Conservation (phyloP, 805 yeast species). For the Pichia gijzeniarum region DNA sequence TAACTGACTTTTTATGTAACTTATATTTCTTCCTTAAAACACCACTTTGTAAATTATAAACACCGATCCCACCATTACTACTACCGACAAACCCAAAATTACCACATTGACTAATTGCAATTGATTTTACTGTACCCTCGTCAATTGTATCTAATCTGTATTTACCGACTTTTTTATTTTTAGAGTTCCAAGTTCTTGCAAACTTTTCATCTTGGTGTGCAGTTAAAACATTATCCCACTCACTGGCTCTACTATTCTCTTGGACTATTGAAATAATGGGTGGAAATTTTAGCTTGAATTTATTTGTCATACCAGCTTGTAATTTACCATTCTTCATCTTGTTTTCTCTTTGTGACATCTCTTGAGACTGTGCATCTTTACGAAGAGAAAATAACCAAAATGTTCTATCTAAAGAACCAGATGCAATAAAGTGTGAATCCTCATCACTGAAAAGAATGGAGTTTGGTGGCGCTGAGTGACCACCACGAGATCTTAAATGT, state of each 20-base stretch:
- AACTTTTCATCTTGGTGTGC: conserved; percentile 76
- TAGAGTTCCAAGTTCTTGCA: conserved; percentile 90
- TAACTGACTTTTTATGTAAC: conserved; percentile 71
- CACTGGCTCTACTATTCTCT: conserved; percentile 69
- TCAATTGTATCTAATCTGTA: conserved; percentile 70
- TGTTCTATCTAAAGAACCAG: conserved; percentile 81
- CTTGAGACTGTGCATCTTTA: conserved; percentile 95
- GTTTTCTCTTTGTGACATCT: conserved; percentile 70
- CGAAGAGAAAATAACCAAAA: conserved; percentile 90
- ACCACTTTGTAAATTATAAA: conserved; percentile 92
- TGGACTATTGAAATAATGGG: conserved; percentile 67
- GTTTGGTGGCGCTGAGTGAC: conserved; percentile 91
- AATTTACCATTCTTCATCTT: conserved; percentile 39
- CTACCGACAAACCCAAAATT: conserved; percentile 93
- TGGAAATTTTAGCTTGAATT: conserved; percentile 65
- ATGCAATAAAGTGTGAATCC: conserved; percentile 71
- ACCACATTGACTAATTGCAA: conserved; percentile 86
- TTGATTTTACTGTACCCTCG: conserved; percentile 65
- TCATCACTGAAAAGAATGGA: conserved; percentile 67
- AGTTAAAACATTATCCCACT: conserved; percentile 91
- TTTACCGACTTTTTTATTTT: conserved; percentile 72
- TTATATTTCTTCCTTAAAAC: conserved; percentile 60
- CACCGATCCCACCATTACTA: conserved; percentile 74
- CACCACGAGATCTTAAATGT: conserved; percentile 87
- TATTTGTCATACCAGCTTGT: conserved; percentile 48